Evolutionary conservation across 805 yeast species (phyloP), one percentile per base, ranked within the genome.

Genomic region (Candida gorgasii): DNA sequence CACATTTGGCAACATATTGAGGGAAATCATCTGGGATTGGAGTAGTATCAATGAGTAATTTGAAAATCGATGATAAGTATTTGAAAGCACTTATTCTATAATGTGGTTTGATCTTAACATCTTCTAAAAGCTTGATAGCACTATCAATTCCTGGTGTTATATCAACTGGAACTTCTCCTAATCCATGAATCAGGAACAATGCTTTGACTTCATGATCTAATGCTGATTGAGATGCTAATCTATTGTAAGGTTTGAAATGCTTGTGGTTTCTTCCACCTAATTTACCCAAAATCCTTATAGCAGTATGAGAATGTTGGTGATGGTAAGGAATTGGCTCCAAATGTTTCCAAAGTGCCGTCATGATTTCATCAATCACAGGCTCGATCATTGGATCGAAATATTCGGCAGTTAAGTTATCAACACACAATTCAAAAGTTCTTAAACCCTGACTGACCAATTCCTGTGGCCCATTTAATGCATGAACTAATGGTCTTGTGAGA

Each of bases 301-400:
- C 90, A 0, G 96, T 89, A 59, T 93, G 99, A 13, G 96, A 85
- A 51, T 90, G 96, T 50, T 89, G 95, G 53, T 93, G 98, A 51
- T 86, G 88, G 59, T 89, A 89, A 0, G 99, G 98, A 26, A 90
- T 76, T 1, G 99, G 99, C 54, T 82, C 82, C 51, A 93, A 65
- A 53, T 92, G 93, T 48, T 79, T 83, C 92, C 97, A 93, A 24
- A 93, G 70, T 0, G 97, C 96, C 28, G 84, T 82, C 88, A 90
- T 86, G 1, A 95, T 89, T 52, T 93, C 97, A 46, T 87, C 95
- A 41, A 92, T 82, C 1, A 90, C 97, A 0, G 99, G 98, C 57
- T 90, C 97, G 46, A 93, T 82, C 58, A 93, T 90, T 2, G 99
- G 98, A 55, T 93, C 99, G 62, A 93, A 89, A 61, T 90, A 93